Evolutionary conservation across 1,284 basidiomycete species (phyloP), one percentile per base, ranked within the genome.

Genomic region (Hemileia vastatrix): DNA sequence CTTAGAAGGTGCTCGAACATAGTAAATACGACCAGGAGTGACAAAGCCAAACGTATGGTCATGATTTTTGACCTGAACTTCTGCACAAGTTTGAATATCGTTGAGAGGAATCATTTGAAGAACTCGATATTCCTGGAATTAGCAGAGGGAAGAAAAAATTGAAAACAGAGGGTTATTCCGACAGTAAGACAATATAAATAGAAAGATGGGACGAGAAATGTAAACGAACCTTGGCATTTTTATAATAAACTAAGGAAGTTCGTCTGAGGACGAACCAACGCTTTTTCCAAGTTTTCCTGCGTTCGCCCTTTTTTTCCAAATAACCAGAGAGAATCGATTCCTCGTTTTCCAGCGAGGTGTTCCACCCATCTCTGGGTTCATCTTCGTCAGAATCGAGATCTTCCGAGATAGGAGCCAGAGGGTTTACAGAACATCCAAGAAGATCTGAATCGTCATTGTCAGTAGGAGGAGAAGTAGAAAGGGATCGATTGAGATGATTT

Each of bases 221-320:
- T 40, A 85, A 84, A 59, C 76, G 56, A 52, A 80, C 79, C 75
- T 80, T 79, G 54, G 89, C 86, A 63, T 85, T 92, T 80, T 97
- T 97, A 84, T 98, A 98, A 78, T 95, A 96, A 11, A 91, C 91
- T 54, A 99, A 79, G 76, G 93, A 90, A 15, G 87, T 88, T 0
- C 89, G 84, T 13, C 94, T 83, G 64, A 98, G 79, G 0, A 98
- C 95, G 70, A 97, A 98, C 94, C 94, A 98, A 40, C 94, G 83
- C 79, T 93, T 93, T 81, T 97, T 97, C 94, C 94, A 98, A 1
- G 86, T 90, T 90, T 95, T 97, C 77, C 95, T 82, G 66, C 91
- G 83, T 77, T 97, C 91, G 68, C 94, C 93, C 80, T 92, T 94
- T 81, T 96, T 96, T 82, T 84, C 86, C 55, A 97, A 79, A 78